Percentiles rank a stretch among this genome's conserved stretches.
These are phyloP conservation scores for Penicillium concentricum DNA, from an alignment of 2,329 filamentous ascomycete genomes.

Conservation along the genomic window DNA sequence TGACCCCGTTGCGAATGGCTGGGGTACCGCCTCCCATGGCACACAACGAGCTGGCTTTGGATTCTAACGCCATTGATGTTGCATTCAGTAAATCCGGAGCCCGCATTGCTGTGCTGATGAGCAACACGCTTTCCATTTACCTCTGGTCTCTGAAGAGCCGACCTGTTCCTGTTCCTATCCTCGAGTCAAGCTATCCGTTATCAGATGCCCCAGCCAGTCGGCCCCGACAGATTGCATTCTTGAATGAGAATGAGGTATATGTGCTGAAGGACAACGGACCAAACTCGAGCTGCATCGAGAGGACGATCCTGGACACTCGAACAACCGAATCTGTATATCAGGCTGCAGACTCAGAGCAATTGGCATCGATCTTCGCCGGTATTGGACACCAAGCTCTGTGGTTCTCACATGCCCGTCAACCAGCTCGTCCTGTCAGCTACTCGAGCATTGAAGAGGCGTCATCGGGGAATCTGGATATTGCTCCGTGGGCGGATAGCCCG, in stretches of 20 bases:
- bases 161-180: slow-evolving; percentile 37
- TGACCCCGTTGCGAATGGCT: slow-evolving; percentile 79
- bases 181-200: slow-evolving; percentile 41
- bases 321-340: slow-evolving; percentile 31
- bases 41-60: slow-evolving; percentile 67
- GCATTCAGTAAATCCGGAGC: slow-evolving; percentile 66
- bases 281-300: slow-evolving; percentile 31
- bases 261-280: slow-evolving; percentile 41
- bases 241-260: slow-evolving; percentile 43
- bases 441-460: slow-evolving; percentile 25
- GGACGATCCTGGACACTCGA: slow-evolving; percentile 36
- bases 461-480: slow-evolving; percentile 17
- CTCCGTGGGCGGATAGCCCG: slow-evolving; percentile 34
- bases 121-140: slow-evolving; percentile 65
- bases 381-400: slow-evolving; percentile 38
- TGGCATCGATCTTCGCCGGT: slow-evolving; percentile 39
- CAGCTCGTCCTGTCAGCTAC: slow-evolving; percentile 31
- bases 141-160: slow-evolving; percentile 60
- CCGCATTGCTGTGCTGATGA: slow-evolving; percentile 70
- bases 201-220: slow-evolving; percentile 29
- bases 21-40: slow-evolving; percentile 94
- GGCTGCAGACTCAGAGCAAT: slow-evolving; percentile 32
- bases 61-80: slow-evolving; percentile 68
- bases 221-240: slow-evolving; percentile 49
- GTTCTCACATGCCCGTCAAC: slow-evolving; percentile 33